Percentiles rank a stretch among this genome's conserved stretches.
Evolutionary conservation across 495 filamentous ascomycete genomes (phyloP).

Genomic region (Penicillium canariense): DNA sequence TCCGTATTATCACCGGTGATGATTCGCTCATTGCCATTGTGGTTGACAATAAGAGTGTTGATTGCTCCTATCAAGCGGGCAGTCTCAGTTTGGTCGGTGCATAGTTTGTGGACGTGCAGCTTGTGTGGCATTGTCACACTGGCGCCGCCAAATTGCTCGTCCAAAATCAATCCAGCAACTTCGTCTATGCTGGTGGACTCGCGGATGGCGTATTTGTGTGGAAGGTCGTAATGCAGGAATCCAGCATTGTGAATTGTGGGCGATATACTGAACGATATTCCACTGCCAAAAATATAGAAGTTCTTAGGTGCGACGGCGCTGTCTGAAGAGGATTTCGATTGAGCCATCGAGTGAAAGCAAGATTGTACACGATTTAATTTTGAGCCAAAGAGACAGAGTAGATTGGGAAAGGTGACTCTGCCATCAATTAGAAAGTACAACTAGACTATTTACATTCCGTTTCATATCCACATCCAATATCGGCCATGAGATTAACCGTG

Average conservation of each 20-base stretch:
- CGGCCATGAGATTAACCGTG: constrained; percentile 8
- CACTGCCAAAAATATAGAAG: constrained; percentile 61
- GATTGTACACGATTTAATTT: too few species aligned
- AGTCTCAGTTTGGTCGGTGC: constrained; percentile 34
- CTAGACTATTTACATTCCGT: neutral
- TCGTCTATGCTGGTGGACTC: constrained; percentile 38
- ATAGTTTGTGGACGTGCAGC: constrained; percentile 35
- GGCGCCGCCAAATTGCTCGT: constrained; percentile 40
- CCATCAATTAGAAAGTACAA: neutral
- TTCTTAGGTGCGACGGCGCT: neutral
- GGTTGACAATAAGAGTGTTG: constrained; percentile 39
- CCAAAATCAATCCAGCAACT: constrained; percentile 44
- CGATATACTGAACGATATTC: constrained; percentile 64
- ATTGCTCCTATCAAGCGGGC: constrained; percentile 39
- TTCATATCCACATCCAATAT: neutral
- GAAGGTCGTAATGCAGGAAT: constrained; percentile 60
- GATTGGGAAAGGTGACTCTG: neutral
- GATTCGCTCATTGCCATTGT: constrained; percentile 20
- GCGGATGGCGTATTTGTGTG: constrained; percentile 58
- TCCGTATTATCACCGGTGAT: constrained; percentile 49
- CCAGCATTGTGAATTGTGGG: constrained; percentile 71
- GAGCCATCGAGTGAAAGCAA: neutral
- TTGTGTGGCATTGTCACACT: constrained; percentile 54
- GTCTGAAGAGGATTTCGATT: neutral
- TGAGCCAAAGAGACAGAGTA: neutral